Conservation (phyloP, 1,284 basidiomycete genomes). For the Microbotryum scabiosae region DNA sequence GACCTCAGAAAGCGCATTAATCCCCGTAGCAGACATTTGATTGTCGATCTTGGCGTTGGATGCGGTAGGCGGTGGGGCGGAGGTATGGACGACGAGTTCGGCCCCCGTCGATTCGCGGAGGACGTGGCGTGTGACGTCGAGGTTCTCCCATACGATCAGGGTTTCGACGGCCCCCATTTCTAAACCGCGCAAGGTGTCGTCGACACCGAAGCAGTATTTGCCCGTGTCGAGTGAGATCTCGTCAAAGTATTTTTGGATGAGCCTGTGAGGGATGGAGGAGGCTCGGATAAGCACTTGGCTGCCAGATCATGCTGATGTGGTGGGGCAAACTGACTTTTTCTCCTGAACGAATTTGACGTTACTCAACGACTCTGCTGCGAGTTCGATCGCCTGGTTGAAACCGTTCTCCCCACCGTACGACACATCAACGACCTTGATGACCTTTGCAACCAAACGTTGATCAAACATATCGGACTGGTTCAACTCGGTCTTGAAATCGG, state of each 20-base stretch:
- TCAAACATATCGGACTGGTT: conserved; percentile 97
- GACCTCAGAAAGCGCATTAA: conserved; percentile 49
- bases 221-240: conserved; percentile 97
- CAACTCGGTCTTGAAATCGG: conserved; percentile 98
- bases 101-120: conserved; percentile 85
- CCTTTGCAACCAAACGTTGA: conserved; percentile 71
- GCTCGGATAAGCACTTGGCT: background rate
- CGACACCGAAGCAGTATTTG: conserved; percentile 96
- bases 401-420: conserved; percentile 99
- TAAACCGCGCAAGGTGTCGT: conserved; percentile 92
- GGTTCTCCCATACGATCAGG: conserved; percentile 95
- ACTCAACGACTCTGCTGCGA: conserved; percentile 86
- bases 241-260: conserved; percentile 97
- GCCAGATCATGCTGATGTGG: background rate
- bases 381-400: conserved; percentile 97
- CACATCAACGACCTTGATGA: conserved; percentile 97
- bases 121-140: conserved; percentile 75
- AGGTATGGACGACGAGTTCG: conserved; percentile 65
- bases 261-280: conserved; percentile 33
- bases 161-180: conserved; percentile 97
- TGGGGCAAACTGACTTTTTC: conserved; percentile 52
- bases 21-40: conserved; percentile 19
- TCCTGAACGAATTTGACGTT: conserved; percentile 99
- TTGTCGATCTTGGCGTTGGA: conserved; percentile 40
- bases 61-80: conserved; percentile 35